Evolutionary conservation across 371 early-diverging fungal species (phyloP).

Genomic region (Mucor irregularis): DNA sequence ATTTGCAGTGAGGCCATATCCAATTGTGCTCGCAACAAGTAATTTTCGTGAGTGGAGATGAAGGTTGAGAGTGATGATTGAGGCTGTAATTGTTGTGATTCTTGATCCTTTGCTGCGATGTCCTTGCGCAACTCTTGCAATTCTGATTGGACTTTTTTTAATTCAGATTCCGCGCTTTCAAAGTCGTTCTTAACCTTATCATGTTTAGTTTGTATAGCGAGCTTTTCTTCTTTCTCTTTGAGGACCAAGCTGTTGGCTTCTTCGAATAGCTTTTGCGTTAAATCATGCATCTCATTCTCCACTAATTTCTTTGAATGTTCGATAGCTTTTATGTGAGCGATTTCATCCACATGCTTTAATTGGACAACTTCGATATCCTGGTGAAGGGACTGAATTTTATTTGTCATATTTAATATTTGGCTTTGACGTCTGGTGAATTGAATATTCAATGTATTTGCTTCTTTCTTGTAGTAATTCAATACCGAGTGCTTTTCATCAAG

Average conservation of each 20-base stretch:
- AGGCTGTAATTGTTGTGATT: not conserved
- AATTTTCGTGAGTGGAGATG: slow-evolving; percentile 20
- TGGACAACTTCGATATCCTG: slow-evolving; percentile 78
- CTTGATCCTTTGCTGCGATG: slow-evolving; percentile 9
- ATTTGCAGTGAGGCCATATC: slow-evolving; percentile 9
- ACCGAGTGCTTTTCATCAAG: not conserved
- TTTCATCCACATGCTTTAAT: slow-evolving; percentile 77
- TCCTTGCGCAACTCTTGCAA: slow-evolving; percentile 23
- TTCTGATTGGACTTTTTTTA: slow-evolving; percentile 14
- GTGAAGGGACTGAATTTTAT: slow-evolving; percentile 71
- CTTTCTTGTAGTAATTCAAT: not conserved
- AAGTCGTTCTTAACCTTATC: slow-evolving; percentile 59
- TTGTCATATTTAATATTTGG: not conserved
- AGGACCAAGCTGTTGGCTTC: slow-evolving; percentile 88
- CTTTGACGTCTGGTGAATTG: not conserved
- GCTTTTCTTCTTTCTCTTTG: slow-evolving; percentile 62
- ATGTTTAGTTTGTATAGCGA: slow-evolving; percentile 54
- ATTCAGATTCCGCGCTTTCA: slow-evolving; percentile 34
- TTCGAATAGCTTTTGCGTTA: slow-evolving; percentile 78
- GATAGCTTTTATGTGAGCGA: slow-evolving; percentile 63
- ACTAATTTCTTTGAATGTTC: slow-evolving; percentile 65
- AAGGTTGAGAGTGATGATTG: not conserved
- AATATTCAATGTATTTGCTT: not conserved
- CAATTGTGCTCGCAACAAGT: slow-evolving; percentile 15
- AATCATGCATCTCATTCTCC: slow-evolving; percentile 75